Evolutionary conservation across 129 eudicot genomes (phyloP).

Genomic region (Chrysanthemum seticuspe): DNA sequence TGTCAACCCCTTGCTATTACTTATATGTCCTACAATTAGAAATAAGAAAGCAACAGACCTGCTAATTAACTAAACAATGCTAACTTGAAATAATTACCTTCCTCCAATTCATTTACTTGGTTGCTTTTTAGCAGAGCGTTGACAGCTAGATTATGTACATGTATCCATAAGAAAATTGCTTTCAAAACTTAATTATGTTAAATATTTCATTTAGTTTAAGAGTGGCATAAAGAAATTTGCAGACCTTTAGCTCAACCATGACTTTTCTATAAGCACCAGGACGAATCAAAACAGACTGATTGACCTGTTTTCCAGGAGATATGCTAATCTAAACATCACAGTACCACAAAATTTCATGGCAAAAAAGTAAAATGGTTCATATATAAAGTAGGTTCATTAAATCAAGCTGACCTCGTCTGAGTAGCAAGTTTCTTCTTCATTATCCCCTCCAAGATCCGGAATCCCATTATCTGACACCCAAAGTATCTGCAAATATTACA

Average conservation of each 20-base stretch:
- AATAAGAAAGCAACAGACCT: too few relatives aligned
- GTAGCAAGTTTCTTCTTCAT: slow-evolving; percentile 75
- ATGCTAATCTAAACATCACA: slow-evolving; percentile 11
- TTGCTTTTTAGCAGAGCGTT: too few relatives aligned
- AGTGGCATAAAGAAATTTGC: slow-evolving; percentile 3
- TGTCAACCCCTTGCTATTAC: too few relatives aligned
- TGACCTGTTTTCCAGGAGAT: slow-evolving; percentile 49
- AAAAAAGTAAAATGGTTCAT: neutral
- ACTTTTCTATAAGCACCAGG: slow-evolving; percentile 97
- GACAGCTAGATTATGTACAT: too few relatives aligned
- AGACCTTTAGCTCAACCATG: slow-evolving; percentile 89
- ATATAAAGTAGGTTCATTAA: neutral
- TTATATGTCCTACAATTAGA: too few relatives aligned
- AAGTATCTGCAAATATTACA: slow-evolving; percentile 55
- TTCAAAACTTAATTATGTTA: too few relatives aligned
- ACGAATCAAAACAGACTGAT: slow-evolving; percentile 69
- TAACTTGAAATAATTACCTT: too few relatives aligned
- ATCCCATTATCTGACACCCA: slow-evolving; percentile 94
- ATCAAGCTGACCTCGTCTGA: slow-evolving; percentile 64
- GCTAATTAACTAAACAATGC: too few relatives aligned
- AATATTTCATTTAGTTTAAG: too few relatives aligned
- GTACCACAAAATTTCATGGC: too few relatives aligned
- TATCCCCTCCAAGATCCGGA: slow-evolving; percentile 94
- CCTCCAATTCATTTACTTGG: too few relatives aligned
- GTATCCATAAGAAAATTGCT: too few relatives aligned